Evolutionary conservation across 306 rosid genomes (phyloP).

Genomic region (Lotus japonicus): DNA sequence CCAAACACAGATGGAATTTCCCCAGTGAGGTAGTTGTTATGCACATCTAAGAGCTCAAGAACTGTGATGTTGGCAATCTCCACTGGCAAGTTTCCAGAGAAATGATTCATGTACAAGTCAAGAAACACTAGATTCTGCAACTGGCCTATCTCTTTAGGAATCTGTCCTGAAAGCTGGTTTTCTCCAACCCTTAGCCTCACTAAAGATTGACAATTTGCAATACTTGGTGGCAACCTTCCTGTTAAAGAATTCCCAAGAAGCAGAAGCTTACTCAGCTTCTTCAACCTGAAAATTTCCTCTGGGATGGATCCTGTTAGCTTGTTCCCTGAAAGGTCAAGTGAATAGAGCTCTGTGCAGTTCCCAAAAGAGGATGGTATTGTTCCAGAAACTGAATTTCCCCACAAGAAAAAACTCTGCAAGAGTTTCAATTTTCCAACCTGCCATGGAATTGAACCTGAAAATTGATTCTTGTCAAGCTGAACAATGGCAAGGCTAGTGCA

Average conservation of each 20-base stretch:
- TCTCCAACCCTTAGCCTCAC: constrained; percentile 92
- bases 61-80: constrained; percentile 84
- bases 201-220: constrained; percentile 67
- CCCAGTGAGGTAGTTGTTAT: constrained; percentile 68
- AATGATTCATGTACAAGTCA: constrained; percentile 84
- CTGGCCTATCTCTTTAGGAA: constrained; percentile 81
- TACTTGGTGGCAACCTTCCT: constrained; percentile 61
- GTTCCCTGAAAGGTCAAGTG: constrained; percentile 94
- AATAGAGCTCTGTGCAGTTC: constrained; percentile 83
- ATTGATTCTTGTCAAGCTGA: constrained; percentile 91
- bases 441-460: constrained; percentile 84
- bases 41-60: constrained; percentile 87
- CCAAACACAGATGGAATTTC: constrained; percentile 70
- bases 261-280: constrained; percentile 90
- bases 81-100: constrained; percentile 67
- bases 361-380: constrained; percentile 81
- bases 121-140: constrained; percentile 90
- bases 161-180: constrained; percentile 80
- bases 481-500: constrained; percentile 78
- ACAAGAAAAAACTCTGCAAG: constrained; percentile 76
- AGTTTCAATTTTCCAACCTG: constrained; percentile 64
- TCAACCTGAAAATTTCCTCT: constrained; percentile 80
- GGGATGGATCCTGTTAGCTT: constrained; percentile 86
- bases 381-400: constrained; percentile 91
- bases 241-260: constrained; percentile 86